phyloP scores from a whole-genome alignment of 1,284 basidiomycete genomes.

The Golubevia pallescens region DNA sequence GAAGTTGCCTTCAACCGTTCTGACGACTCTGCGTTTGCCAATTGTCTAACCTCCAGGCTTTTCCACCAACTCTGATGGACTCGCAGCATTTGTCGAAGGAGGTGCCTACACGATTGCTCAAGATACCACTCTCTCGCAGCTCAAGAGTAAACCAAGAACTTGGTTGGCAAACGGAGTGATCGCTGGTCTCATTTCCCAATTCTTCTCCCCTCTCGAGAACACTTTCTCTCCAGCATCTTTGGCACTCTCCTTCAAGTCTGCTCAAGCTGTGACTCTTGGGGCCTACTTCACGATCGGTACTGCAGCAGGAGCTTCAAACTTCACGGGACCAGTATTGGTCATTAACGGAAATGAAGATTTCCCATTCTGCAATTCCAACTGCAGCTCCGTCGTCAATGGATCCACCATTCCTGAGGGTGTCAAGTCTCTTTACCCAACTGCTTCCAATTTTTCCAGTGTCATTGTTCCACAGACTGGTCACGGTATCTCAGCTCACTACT shows the following conservation, averaged over 20 bases:
- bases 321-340: slow-evolving; percentile 27
- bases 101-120: slow-evolving; percentile 22
- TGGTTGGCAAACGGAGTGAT: slow-evolving; percentile 22
- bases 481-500: slow-evolving; percentile 25
- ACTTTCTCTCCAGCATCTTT: slow-evolving; percentile 15
- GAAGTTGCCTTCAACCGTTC: too few species aligned
- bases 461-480: slow-evolving; percentile 28
- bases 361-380: slow-evolving; percentile 28
- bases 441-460: slow-evolving; percentile 25
- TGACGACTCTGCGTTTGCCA: too few species aligned
- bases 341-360: slow-evolving; percentile 37
- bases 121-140: slow-evolving; percentile 8
- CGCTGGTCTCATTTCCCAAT: slow-evolving; percentile 14
- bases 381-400: slow-evolving; percentile 17
- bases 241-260: slow-evolving; percentile 10
- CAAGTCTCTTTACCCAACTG: slow-evolving; percentile 26
- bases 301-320: slow-evolving; percentile 19
- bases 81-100: slow-evolving; percentile 21
- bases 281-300: slow-evolving; percentile 17
- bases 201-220: slow-evolving; percentile 28
- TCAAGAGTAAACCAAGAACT: slow-evolving; percentile 14
- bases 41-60: slow-evolving; percentile 7
- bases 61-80: slow-evolving; percentile 20
- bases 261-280: slow-evolving; percentile 31
- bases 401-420: slow-evolving; percentile 11